Base-by-base conservation (phyloP, 495 filamentous ascomycete species). In the Jackrogersella minutella region DNA sequence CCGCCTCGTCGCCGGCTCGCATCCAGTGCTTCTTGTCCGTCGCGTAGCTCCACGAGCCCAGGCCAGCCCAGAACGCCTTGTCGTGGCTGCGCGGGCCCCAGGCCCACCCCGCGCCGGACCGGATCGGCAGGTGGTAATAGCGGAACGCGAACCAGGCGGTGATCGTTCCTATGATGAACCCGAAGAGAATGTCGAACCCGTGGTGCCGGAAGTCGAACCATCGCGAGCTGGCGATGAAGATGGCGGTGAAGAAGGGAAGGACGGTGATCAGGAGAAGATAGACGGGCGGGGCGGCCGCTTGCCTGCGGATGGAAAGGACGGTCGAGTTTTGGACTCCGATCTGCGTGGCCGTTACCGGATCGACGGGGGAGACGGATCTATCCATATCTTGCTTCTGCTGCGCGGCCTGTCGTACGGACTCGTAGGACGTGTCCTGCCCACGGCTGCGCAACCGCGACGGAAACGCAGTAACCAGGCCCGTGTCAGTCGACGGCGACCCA, bases 161-260 rank as follows among this genome's bases (percentile, higher is more conserved):
- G 34, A 82, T 66, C 19, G 75, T 69, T 6, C 91, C 91, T 43
- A 93, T 85, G 1, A 90, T 70, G 17, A 84, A 88, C 5, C 92
- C 92, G 22, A 89, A 91, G 19, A 97, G 81, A 40, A 96, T 93
- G 61, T 97, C 93, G 76, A 97, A 96, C 10, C 89, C 91, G 77
- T 96, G 92, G 68, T 97, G 93, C 7, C 92, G 84, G 70, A 90
- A 92, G 72, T 97, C 93, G 82, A 92, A 87, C 76, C 83, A 88
- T 16, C 86, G 80, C n/a, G 84, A 87, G 40, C 83, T 80, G 19
- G 85, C 74, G 44, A 88, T 79, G 64, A 83, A 87, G 51, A 84
- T 73, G 44, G 86, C 79, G 9, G 78, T 78, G 62, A 86, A 81
- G 69, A 82, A 81, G 14, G 86, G 86, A 19, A 91, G 74, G 60